These are phyloP conservation scores for Xylariaceae sp. DNA, from an alignment of 2,329 filamentous ascomycete genomes.

Conservation along the genomic window DNA sequence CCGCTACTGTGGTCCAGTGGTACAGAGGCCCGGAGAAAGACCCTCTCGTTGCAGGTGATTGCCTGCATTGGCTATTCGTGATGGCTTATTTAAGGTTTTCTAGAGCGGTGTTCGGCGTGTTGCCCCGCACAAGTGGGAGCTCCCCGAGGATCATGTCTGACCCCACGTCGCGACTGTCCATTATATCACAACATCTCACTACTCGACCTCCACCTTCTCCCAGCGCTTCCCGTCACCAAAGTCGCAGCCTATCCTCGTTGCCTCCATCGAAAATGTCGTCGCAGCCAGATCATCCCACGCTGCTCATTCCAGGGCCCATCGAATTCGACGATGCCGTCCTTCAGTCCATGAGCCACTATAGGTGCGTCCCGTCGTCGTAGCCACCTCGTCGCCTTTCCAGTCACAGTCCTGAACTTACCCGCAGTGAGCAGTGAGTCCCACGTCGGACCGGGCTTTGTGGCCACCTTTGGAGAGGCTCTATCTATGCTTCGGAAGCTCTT, in stretches of 20 bases:
- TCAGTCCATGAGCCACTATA: slow-evolving; percentile 91
- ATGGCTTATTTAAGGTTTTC: slow-evolving; percentile 25
- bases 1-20: slow-evolving; percentile 2
- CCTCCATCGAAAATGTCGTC: slow-evolving; percentile 49
- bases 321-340: slow-evolving; percentile 98
- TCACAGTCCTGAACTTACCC: background rate
- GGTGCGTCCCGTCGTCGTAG: slow-evolving; percentile 45
- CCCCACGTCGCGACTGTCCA: slow-evolving; percentile 28
- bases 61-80: background rate
- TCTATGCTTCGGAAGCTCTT: slow-evolving; percentile 88
- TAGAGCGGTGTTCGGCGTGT: slow-evolving; percentile 25
- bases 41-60: slow-evolving; percentile 2
- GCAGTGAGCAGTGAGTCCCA: slow-evolving; percentile 71
- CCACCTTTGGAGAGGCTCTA: slow-evolving; percentile 84
- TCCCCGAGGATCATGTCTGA: slow-evolving; percentile 18
- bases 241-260: slow-evolving; percentile 27
- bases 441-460: slow-evolving; percentile 82
- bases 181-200: slow-evolving; percentile 28
- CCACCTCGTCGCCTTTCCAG: background rate
- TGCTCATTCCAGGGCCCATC: slow-evolving; percentile 95
- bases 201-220: slow-evolving; percentile 19
- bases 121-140: slow-evolving; percentile 24
- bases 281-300: slow-evolving; percentile 59
- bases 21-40: too few relatives aligned
- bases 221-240: slow-evolving; percentile 21